phyloP scores from a whole-genome alignment of 2,329 filamentous ascomycete genomes.

The Pseudocercospora vitis region DNA sequence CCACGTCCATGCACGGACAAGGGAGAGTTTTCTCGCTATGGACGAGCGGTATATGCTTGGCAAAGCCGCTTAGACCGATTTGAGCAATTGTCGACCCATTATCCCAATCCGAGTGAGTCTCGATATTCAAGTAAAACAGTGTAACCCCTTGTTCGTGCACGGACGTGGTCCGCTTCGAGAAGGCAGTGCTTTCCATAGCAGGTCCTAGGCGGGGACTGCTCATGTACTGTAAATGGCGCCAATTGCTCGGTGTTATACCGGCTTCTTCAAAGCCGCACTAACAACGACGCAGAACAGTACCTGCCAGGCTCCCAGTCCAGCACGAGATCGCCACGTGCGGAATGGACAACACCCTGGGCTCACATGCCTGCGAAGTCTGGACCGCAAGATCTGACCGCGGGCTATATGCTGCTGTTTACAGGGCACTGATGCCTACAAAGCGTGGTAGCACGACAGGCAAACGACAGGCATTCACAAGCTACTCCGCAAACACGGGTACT shows the following conservation, averaged over 20 bases:
- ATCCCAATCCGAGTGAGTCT: no score
- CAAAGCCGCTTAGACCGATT: no score
- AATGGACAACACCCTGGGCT: background rate
- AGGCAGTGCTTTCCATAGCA: no score
- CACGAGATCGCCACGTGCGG: conserved; percentile 6
- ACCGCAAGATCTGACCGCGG: background rate
- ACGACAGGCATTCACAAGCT: conserved; percentile 6
- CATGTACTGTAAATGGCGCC: background rate
- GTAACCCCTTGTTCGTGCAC: no score
- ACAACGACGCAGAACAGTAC: background rate
- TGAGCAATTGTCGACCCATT: no score
- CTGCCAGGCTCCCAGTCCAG: background rate
- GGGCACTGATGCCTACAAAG: background rate
- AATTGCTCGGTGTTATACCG: background rate
- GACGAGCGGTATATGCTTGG: no score
- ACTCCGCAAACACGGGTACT: background rate
- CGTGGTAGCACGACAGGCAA: background rate
- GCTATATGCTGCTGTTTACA: background rate
- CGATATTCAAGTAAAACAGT: no score
- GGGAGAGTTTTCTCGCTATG: no score
- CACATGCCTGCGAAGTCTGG: background rate
- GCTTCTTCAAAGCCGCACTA: background rate
- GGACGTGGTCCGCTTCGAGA: no score
- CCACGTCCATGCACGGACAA: no score
- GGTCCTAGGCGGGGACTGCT: background rate